Percentiles rank a stretch among this genome's conserved stretches.
phyloP scores from a whole-genome alignment of 352 stramenopile genomes.

The Pythium aristosporum region DNA sequence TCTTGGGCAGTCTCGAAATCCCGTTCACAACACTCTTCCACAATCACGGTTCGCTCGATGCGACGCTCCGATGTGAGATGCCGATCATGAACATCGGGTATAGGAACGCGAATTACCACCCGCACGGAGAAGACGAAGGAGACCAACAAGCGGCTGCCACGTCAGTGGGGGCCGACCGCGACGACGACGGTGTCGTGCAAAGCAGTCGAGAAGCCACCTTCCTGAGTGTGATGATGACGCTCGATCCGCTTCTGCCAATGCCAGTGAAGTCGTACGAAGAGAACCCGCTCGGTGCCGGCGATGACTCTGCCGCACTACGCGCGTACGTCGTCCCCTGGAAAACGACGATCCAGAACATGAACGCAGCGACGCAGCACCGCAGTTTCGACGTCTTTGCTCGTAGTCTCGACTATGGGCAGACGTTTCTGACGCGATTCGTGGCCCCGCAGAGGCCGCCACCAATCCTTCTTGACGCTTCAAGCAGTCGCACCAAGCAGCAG shows the following conservation, averaged over 20 bases:
- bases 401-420: constrained; percentile 60
- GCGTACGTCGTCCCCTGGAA: constrained; percentile 44
- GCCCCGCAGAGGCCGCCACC: constrained; percentile 67
- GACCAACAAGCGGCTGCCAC: constrained; percentile 6
- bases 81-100: constrained; percentile 88
- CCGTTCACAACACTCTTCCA: constrained; percentile 89
- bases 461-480: constrained; percentile 19
- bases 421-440: constrained; percentile 76
- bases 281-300: constrained; percentile 18
- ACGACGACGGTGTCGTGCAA: constrained; percentile 36
- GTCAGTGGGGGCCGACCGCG: constrained; percentile 11
- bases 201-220: constrained; percentile 70
- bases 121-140: constrained; percentile 7
- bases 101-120: constrained; percentile 34
- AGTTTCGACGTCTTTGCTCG: constrained; percentile 77
- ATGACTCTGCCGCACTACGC: constrained; percentile 24
- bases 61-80: constrained; percentile 75
- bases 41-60: constrained; percentile 72
- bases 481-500: background rate
- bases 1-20: constrained; percentile 80
- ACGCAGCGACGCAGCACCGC: constrained; percentile 30
- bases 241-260: constrained; percentile 79
- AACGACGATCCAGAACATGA: constrained; percentile 14
- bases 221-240: constrained; percentile 84
- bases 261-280: constrained; percentile 32